Evolutionary conservation across 1,284 basidiomycete genomes (phyloP), one percentile per base, ranked within the genome.

Genomic region (Inonotus hispidus): DNA sequence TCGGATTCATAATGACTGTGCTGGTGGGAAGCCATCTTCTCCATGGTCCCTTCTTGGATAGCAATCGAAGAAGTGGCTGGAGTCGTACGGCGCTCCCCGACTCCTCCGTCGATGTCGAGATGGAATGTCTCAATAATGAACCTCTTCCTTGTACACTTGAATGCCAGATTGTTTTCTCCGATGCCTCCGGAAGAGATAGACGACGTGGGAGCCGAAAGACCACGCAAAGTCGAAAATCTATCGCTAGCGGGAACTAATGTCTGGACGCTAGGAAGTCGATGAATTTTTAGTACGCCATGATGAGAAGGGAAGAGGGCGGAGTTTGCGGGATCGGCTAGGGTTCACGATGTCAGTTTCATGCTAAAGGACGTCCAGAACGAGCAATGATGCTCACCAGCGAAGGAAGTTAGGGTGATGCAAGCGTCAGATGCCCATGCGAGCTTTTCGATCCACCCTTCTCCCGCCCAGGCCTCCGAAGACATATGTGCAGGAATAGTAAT

Each of bases 101-200:
- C 87, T 4, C 95, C 95, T 10, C 95, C 95, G 71, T 97, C 95
- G 3, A 94, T 81, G 69, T 95, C 96, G 11, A 98, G 79, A 75
- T 97, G 93, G 61, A 98, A 77, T 23, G 94, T 98, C 75, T 98
- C 95, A 66, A 98, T 84, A 23, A 96, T 79, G 54, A 98, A 78
- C 41, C 92, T 76, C 71, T 92, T 94, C 64, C 95, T 80, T 69
- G 89, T 95, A 68, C 94, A 91, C 71, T 90, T 92, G 82, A 98
- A 99, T 5, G 92, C 94, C 16, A 99, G 80, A 68, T 98, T 98
- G 73, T 98, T 98, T 73, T 98, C 94, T 14, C 92, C 90, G 21
- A 81, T 81, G 1, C 83, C 83, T 23, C 76, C 77, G 7, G 71
- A 70, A 10, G 75, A 73, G 27, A 77, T 77, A 53, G 77, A 82